Base-by-base conservation (phyloP, 176 grass and related monocot genomes). In the Elaeis guineensis region DNA sequence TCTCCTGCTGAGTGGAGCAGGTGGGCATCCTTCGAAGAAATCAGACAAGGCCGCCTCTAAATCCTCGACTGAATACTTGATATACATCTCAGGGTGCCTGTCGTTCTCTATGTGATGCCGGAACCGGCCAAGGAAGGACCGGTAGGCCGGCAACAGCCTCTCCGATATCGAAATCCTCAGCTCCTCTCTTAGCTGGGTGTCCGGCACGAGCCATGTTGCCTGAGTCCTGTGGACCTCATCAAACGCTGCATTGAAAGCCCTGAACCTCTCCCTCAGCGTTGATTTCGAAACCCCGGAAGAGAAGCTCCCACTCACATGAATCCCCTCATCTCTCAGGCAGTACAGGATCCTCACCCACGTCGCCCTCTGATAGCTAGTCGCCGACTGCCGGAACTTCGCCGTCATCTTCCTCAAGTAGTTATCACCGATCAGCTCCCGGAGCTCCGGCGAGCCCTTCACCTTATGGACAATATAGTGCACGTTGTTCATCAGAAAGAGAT, bases 401-500 rank as follows among this genome's bases (percentile, higher is more conserved):
- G 87, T 80, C 17, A 92, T 83, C 20, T 29, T 78, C 76, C 56
- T 80, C 24, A 98, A 70, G 64, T 98, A 92, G 49, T 25, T 74
- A 71, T 98, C 76, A 9, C 93, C 84, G 39, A 92, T 77, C 30
- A 98, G 69, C 8, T 50, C 67, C 24, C 81, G 56, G 55, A 98
- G 87, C 49, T 98, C 87, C 2, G 59, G 59, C 11, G 93, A 88
- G 50, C 80, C 84, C 69, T 82, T 98, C 49, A 83, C 67, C 84
- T 98, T 98, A 67, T 92, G 75, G 3, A 83, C 81, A 14, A 98
- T 92, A 52, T 98, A 98, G 76, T 98, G 93, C 25, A 83, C 77
- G 72, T 98, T 98, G 76, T 98, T 98, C 93, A 98, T 80, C 6
- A 83, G 4, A 65, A 98, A 98, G 58, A 98, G 65, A 50, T 91